These are phyloP conservation scores for Vitis cinerea DNA, from an alignment of 164 flowering plant species.

Conservation along the genomic window DNA sequence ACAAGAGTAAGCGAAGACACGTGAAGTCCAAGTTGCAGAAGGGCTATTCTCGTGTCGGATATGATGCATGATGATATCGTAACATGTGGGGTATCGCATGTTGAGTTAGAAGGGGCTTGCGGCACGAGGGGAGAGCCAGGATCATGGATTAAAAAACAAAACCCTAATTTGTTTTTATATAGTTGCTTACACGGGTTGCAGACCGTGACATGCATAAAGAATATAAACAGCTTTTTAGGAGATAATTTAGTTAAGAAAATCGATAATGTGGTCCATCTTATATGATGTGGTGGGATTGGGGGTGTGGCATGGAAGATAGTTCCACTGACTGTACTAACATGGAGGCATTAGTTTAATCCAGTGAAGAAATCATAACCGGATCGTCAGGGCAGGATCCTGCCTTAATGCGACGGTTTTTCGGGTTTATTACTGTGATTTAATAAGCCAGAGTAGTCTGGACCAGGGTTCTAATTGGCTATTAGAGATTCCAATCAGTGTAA, in stretches of 20 bases:
- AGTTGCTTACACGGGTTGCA: background rate
- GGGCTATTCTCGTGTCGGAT: too few relatives aligned
- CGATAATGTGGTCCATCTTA: slow-evolving; percentile 44
- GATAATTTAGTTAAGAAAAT: slow-evolving; percentile 15
- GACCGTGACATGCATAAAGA: too few relatives aligned
- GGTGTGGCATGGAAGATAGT: slow-evolving; percentile 23
- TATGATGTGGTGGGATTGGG: slow-evolving; percentile 25
- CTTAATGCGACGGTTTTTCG: slow-evolving; percentile 13
- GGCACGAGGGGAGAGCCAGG: too few relatives aligned
- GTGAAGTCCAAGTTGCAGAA: too few relatives aligned
- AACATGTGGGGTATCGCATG: too few relatives aligned
- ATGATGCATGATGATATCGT: too few relatives aligned
- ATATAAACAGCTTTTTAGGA: background rate
- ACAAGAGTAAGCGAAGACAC: too few relatives aligned
- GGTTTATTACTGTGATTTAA: slow-evolving; percentile 17
- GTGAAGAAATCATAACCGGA: slow-evolving; percentile 17
- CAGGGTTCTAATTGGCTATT: slow-evolving; percentile 20
- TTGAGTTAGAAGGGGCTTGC: too few relatives aligned
- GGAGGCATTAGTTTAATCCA: slow-evolving; percentile 16
- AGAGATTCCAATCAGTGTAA: slow-evolving; percentile 11
- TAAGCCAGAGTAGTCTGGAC: slow-evolving; percentile 11
- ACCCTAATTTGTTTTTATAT: too few relatives aligned
- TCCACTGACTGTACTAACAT: slow-evolving; percentile 20
- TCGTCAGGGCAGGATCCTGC: slow-evolving; percentile 49
- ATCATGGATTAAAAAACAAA: too few relatives aligned